phyloP scores from a whole-genome alignment of 2,329 filamentous ascomycete genomes.

The Sclerotinia spermophila region DNA sequence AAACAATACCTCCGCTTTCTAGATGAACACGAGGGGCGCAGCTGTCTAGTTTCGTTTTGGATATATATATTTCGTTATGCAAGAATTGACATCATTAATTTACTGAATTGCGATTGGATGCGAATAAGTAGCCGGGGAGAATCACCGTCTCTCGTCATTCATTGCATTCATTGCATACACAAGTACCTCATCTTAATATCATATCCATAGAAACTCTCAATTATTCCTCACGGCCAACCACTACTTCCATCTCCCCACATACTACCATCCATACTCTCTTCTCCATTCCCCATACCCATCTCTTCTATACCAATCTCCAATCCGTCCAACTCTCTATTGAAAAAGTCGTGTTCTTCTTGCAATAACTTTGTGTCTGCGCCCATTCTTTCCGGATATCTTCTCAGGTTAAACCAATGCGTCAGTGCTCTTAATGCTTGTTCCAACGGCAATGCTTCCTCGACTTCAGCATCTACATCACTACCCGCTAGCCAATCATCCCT shows the following conservation, averaged over 20 bases:
- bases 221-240: neutral
- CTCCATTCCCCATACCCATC: constrained; percentile 28
- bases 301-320: constrained; percentile 48
- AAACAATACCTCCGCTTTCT: neutral
- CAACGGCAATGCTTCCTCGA: constrained; percentile 86
- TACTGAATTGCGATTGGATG: neutral
- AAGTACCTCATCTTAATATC: neutral
- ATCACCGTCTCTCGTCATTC: neutral
- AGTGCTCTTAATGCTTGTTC: constrained; percentile 86
- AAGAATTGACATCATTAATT: neutral
- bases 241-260: constrained; percentile 14
- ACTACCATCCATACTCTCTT: constrained; percentile 16
- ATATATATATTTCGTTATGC: neutral
- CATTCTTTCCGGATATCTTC: constrained; percentile 77
- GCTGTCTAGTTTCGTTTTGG: neutral
- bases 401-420: constrained; percentile 92
- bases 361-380: constrained; percentile 50
- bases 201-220: neutral
- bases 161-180: neutral
- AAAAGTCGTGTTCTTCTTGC: constrained; percentile 75
- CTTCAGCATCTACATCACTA: constrained; percentile 86
- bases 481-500: constrained; percentile 93
- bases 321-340: constrained; percentile 71
- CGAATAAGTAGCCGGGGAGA: neutral
- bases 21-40: neutral